These are phyloP conservation scores for Perkinsus chesapeaki DNA, from an alignment of 169 alveolate genomes.

Conservation along the genomic window DNA sequence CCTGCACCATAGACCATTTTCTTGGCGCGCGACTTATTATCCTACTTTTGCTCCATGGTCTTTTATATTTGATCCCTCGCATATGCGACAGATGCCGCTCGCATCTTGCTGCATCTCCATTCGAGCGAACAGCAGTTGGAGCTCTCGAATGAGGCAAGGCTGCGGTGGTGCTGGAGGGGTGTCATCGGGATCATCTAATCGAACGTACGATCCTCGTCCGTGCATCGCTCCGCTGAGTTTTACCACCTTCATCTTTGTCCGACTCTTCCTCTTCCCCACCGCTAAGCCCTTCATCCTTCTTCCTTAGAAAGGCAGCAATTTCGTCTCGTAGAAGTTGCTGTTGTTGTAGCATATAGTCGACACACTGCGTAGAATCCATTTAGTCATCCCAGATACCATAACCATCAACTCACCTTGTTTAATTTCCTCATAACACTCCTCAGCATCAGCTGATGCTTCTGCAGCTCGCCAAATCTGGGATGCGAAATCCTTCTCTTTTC, in stretches of 20 bases:
- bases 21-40: not conserved
- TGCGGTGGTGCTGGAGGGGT: not conserved
- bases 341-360: not conserved
- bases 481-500: not conserved
- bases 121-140: not conserved
- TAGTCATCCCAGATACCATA: not conserved
- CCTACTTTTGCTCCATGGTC: not conserved
- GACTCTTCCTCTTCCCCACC: not conserved
- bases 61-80: not conserved
- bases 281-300: not conserved
- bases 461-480: not conserved
- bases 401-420: not conserved
- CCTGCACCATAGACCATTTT: not conserved
- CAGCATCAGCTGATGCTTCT: not conserved
- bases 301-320: not conserved
- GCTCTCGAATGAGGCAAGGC: not conserved
- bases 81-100: not conserved
- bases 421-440: not conserved
- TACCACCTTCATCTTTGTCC: not conserved
- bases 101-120: not conserved
- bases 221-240: not conserved
- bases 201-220: not conserved
- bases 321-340: not conserved
- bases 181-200: not conserved
- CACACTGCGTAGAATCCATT: not conserved